Base-by-base conservation (phyloP, 2,329 filamentous ascomycete genomes). In the Colletotrichum limetticola region DNA sequence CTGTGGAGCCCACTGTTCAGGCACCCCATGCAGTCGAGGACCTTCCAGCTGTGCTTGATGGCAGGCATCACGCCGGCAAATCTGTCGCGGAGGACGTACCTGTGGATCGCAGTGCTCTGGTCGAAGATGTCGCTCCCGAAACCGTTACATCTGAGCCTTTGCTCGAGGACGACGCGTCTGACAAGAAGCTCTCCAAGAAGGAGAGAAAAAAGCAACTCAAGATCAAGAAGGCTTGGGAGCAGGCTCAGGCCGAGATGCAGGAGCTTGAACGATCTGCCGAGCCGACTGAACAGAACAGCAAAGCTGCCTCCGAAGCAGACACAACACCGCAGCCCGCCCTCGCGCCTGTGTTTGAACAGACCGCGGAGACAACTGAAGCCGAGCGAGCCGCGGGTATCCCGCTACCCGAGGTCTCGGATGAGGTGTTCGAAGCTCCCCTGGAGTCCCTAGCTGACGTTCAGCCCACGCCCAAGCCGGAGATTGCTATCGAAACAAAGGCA, bases 171-270 rank as follows among this genome's bases (percentile, higher is more conserved):
- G 7, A 32, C 22, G 14, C 67, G 3, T 16, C 42, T 12, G 56
- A 65, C 24, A 64, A 60, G 5, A 70, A 75, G 46, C 59, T 68
- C 6, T 71, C 71, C 28, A 78, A 79, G 71, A 78, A 79, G 66
- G 71, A 79, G 28, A 77, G 75, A 71, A 78, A 79, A 72, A 79
- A 79, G 66, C 67, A 53, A 30, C 46, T 53, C 14, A 63, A 63
- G 46, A 53, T 73, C 24, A 77, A 77, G 59, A 77, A 77, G 64
- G 62, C 62, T 28, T 56, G 62, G 49, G 62, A 65, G 62, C 62
- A 65, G 52, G 52, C 62, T 9, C 62, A 65, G 32, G 32, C 62
- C 4, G 49, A 65, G 62, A 56, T 42, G 62, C 62, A 30, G 19
- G 32, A 76, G 70, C 76, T 70, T 60, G 73, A 64, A 26, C 62